Base-by-base conservation (phyloP, 2,329 filamentous ascomycete genomes). In the Cephalotrichum gorgonifer region DNA sequence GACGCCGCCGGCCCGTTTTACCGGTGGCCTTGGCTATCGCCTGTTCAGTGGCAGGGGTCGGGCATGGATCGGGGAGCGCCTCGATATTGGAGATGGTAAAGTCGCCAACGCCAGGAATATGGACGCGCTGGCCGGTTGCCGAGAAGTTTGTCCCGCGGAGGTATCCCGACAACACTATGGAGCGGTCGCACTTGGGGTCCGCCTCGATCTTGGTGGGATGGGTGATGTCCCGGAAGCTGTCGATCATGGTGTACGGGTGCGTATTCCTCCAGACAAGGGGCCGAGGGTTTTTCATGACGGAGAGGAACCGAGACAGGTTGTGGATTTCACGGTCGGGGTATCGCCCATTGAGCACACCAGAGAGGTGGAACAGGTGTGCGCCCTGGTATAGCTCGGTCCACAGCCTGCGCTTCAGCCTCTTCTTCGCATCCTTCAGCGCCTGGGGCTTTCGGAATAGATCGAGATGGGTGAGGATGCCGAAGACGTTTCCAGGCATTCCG, bases 301-400 rank as follows among this genome's bases (percentile, higher is more conserved):
- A 95, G 55, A 98, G 75, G 65, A 98, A 98, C 49, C 94, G 81
- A 14, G 88, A 95, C 48, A 98, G 68, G 61, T 98, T 98, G 69
- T 97, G 87, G 15, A 98, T 82, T 67, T 98, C 94, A 54, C 94
- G 83, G 64, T 98, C 93, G 0, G 93, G 94, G 60, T 98, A 98
- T 54, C 93, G 79, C 39, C 93, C 93, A 64, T 98, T 98, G 57
- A 97, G 86, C 31, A 98, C 90, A 59, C 93, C 93, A 2, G 88
- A 95, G 5, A 98, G 77, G 61, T 97, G 97, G 68, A 98, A 98
- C 0, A 98, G 74, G 63, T 98, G 95, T 6, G 94, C 93, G 49
- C 93, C 93, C 60, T 95, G 88, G 67, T 98, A 98, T 47, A 98
- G 67, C 62, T 98, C 93, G 58, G 85, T 94, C 93, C 94, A 98